Evolutionary conservation across 331 rosid species (phyloP).

Genomic region (Acacia pycnantha): DNA sequence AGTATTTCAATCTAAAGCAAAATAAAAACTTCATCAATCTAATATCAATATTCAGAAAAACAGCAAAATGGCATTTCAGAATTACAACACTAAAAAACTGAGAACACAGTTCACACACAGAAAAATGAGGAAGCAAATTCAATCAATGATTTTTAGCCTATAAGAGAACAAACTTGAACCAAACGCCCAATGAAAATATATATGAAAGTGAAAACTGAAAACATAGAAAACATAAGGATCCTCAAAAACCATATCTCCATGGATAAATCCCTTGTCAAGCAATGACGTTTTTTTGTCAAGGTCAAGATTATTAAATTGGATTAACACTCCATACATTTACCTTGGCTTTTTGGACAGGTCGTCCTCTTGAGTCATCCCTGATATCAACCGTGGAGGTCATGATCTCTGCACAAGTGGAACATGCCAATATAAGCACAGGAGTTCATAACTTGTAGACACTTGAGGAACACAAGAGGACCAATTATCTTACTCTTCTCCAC

Average conservation of each 20-base stretch:
- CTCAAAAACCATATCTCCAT: background rate
- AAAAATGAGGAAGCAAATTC: background rate
- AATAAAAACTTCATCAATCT: background rate
- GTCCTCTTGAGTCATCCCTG: constrained; percentile 55
- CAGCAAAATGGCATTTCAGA: background rate
- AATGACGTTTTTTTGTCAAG: background rate
- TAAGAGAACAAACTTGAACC: background rate
- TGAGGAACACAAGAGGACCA: background rate
- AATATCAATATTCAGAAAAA: background rate
- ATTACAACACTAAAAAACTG: background rate
- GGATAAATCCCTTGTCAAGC: background rate
- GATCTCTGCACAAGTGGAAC: constrained; percentile 41
- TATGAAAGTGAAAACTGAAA: background rate
- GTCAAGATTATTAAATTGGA: background rate
- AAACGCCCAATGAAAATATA: background rate
- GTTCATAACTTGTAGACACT: background rate
- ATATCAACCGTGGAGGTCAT: constrained; percentile 61
- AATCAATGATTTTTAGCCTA: background rate
- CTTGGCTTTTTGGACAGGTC: constrained; percentile 63
- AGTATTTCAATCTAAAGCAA: constrained; percentile 49
- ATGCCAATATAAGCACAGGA: background rate
- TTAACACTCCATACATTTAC: constrained; percentile 18
- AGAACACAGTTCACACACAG: background rate
- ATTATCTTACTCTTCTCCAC: constrained; percentile 53
- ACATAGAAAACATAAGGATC: background rate